These are phyloP conservation scores for Alternaria solani DNA, from an alignment of 2,329 filamentous ascomycete species.

Conservation along the genomic window DNA sequence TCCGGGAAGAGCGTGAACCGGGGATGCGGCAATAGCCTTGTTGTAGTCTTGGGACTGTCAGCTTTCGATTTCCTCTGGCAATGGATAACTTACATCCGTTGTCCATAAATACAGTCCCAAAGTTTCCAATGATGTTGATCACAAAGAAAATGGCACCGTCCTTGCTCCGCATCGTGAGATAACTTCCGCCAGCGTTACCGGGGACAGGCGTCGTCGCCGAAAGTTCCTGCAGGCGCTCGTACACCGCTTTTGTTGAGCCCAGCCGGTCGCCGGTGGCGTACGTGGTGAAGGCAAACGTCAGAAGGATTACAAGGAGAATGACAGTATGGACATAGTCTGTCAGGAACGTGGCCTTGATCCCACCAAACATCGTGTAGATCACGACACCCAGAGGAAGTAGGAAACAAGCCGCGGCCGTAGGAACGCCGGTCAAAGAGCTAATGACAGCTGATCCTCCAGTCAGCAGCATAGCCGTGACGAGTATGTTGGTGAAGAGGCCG, in stretches of 20 bases:
- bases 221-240: constrained; percentile 77
- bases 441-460: constrained; percentile 80
- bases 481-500: constrained; percentile 79
- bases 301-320: constrained; percentile 82
- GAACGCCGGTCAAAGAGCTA: constrained; percentile 64
- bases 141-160: constrained; percentile 90
- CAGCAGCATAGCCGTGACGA: constrained; percentile 90
- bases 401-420: constrained; percentile 82
- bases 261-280: constrained; percentile 77
- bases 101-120: constrained; percentile 83
- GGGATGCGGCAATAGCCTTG: constrained; percentile 87
- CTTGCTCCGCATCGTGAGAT: constrained; percentile 84
- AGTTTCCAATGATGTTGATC: constrained; percentile 87
- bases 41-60: constrained; percentile 65
- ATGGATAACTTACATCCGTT: constrained; percentile 66
- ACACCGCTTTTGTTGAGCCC: constrained; percentile 78
- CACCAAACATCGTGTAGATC: constrained; percentile 76
- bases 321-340: constrained; percentile 89
- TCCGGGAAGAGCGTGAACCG: constrained; percentile 84
- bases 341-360: constrained; percentile 75
- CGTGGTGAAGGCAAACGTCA: constrained; percentile 82
- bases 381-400: constrained; percentile 82
- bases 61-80: background rate
- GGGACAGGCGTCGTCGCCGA: constrained; percentile 73
- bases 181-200: constrained; percentile 79